Conservation (phyloP, 2,329 filamentous ascomycete genomes). For the Colletotrichum sp. region DNA sequence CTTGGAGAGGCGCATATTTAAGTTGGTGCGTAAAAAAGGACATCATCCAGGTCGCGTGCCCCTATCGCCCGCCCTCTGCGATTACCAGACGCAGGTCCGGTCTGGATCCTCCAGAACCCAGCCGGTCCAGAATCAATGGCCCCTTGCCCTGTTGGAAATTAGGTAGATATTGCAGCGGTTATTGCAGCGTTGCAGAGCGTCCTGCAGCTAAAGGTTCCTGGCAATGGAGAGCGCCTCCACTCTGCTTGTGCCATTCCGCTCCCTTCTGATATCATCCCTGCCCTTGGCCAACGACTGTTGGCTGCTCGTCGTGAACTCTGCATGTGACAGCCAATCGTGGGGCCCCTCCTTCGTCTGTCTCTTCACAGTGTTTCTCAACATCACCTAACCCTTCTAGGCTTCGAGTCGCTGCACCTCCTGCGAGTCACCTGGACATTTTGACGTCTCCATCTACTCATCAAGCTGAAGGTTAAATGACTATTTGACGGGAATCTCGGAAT, state of each 20-base stretch:
- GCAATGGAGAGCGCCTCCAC: not conserved
- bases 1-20: not conserved
- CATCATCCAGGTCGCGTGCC: constrained; percentile 14
- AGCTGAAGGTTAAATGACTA: not conserved
- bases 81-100: not conserved
- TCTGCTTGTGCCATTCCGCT: not conserved
- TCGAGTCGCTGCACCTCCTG: not conserved
- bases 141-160: not conserved
- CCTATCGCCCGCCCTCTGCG: not conserved
- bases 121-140: not conserved
- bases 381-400: constrained; percentile 1
- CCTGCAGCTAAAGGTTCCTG: not conserved
- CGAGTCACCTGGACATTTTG: not conserved
- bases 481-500: not conserved
- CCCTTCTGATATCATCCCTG: constrained; percentile 13
- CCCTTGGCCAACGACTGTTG: not conserved
- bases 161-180: not conserved
- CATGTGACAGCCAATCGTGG: constrained; percentile 19
- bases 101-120: not conserved
- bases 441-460: not conserved
- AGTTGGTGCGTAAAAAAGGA: not conserved
- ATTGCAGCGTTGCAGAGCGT: constrained; percentile 13
- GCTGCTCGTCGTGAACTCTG: not conserved
- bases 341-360: not conserved
- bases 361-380: not conserved